These are phyloP conservation scores for Aspergillus felis DNA, from an alignment of 2,329 filamentous ascomycete species.

Conservation along the genomic window DNA sequence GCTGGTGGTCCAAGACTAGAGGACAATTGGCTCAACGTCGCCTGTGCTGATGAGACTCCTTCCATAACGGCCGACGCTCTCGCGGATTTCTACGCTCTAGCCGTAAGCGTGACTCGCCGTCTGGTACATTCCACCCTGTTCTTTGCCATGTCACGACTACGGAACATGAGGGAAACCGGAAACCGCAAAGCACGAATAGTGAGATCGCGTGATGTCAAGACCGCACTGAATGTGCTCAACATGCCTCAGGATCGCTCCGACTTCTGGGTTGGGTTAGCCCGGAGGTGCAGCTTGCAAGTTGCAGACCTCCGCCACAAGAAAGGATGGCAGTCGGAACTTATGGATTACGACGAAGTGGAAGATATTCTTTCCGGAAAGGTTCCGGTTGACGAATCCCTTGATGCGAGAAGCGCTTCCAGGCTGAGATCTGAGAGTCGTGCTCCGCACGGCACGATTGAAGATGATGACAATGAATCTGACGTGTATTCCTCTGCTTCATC, in stretches of 20 bases:
- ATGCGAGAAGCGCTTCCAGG: conserved; percentile 6
- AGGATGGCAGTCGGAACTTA: conserved; percentile 21
- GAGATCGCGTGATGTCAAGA: conserved; percentile 48
- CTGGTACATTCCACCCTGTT: conserved; percentile 67
- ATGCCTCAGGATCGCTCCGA: conserved; percentile 45
- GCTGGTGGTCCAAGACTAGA: conserved; percentile 50
- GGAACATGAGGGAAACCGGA: conserved; percentile 42
- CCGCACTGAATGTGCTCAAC: conserved; percentile 53
- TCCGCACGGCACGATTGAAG: conserved; percentile 3
- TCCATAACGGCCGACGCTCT: conserved; percentile 71
- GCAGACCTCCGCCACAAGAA: conserved; percentile 35
- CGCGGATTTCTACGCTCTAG: conserved; percentile 69
- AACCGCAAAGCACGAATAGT: conserved; percentile 33
- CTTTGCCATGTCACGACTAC: conserved; percentile 65
- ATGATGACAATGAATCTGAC: conserved; percentile 7
- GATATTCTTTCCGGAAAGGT: conserved; percentile 27
- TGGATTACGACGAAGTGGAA: conserved; percentile 44
- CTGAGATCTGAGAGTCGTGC: neutral
- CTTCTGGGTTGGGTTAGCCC: conserved; percentile 52
- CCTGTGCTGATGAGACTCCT: conserved; percentile 53
- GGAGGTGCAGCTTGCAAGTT: conserved; percentile 52
- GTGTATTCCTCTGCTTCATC: neutral
- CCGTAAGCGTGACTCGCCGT: conserved; percentile 64
- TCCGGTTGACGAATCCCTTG: conserved; percentile 6
- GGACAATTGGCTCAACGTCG: conserved; percentile 64